These are phyloP conservation scores for Sugiyamaella sp. DNA, from an alignment of 1,139 yeast species.

Conservation along the genomic window DNA sequence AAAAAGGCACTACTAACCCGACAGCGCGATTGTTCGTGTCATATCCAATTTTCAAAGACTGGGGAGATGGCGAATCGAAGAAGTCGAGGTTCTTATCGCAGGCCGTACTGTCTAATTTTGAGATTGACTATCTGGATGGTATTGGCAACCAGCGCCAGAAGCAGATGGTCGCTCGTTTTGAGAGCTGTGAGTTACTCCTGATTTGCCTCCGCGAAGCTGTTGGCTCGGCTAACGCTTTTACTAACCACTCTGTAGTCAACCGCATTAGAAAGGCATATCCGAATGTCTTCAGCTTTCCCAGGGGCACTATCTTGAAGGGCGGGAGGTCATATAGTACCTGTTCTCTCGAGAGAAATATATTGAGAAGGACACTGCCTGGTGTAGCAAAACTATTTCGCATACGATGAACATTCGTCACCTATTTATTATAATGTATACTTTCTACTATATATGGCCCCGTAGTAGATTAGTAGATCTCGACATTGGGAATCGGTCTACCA, in stretches of 20 bases:
- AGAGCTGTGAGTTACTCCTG: slow-evolving; percentile 10
- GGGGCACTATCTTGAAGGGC: neutral
- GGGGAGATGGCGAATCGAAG: slow-evolving; percentile 15
- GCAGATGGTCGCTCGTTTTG: slow-evolving; percentile 15
- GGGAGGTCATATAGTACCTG: neutral
- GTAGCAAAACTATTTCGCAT: slow-evolving; percentile 7
- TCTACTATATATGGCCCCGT: neutral
- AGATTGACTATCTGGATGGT: slow-evolving; percentile 5
- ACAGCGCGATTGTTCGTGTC: slow-evolving; percentile 16
- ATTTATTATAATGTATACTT: neutral
- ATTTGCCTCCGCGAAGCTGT: neutral
- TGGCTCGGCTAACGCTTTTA: slow-evolving; percentile 5
- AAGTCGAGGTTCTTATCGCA: slow-evolving; percentile 17
- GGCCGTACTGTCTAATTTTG: slow-evolving; percentile 14
- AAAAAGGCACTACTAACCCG: neutral
- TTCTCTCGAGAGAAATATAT: neutral
- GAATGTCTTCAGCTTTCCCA: slow-evolving; percentile 13
- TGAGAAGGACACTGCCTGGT: neutral
- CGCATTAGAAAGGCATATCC: slow-evolving; percentile 10
- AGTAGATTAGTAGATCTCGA: neutral
- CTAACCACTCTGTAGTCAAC: slow-evolving; percentile 15
- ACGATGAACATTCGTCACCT: neutral
- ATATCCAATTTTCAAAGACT: slow-evolving; percentile 11
- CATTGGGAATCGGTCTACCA: slow-evolving; percentile 16
- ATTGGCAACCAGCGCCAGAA: neutral